Percentiles rank a stretch among this genome's conserved stretches.
phyloP scores from a whole-genome alignment of 805 yeast species.

The Metschnikowia proteae region DNA sequence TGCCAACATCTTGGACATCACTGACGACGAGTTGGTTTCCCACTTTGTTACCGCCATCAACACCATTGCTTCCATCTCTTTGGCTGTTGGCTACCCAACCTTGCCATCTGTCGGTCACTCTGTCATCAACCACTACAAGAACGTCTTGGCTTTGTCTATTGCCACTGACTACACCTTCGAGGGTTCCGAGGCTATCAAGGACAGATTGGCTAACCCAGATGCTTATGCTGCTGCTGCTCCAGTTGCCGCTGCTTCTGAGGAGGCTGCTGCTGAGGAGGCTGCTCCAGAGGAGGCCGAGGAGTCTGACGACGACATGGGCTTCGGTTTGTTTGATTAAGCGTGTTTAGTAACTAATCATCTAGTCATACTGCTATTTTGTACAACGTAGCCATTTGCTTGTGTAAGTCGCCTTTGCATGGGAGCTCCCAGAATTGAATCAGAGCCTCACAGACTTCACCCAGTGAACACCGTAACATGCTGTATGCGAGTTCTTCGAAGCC shows the following conservation, averaged over 20 bases:
- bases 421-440: no score
- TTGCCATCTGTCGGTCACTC: conserved; percentile 99
- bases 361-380: neutral
- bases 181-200: conserved; percentile 98
- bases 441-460: no score
- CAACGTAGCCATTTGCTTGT: no score
- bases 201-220: conserved; percentile 99
- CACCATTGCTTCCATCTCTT: conserved; percentile 92
- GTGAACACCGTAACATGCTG: no score
- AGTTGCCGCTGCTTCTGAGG: conserved; percentile 74
- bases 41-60: conserved; percentile 91
- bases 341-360: conserved; percentile 1
- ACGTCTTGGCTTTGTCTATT: conserved; percentile 93
- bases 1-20: conserved; percentile 93
- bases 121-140: conserved; percentile 98
- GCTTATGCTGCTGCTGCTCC: conserved; percentile 99
- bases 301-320: conserved; percentile 92
- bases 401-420: no score
- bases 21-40: conserved; percentile 90
- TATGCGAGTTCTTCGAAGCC: no score
- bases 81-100: conserved; percentile 99
- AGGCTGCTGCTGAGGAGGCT: conserved; percentile 63
- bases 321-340: conserved; percentile 96
- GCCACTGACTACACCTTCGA: conserved; percentile 99
- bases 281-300: conserved; percentile 63